phyloP scores from a whole-genome alignment of 495 filamentous ascomycete species.

The Tetracladium marchalianum region DNA sequence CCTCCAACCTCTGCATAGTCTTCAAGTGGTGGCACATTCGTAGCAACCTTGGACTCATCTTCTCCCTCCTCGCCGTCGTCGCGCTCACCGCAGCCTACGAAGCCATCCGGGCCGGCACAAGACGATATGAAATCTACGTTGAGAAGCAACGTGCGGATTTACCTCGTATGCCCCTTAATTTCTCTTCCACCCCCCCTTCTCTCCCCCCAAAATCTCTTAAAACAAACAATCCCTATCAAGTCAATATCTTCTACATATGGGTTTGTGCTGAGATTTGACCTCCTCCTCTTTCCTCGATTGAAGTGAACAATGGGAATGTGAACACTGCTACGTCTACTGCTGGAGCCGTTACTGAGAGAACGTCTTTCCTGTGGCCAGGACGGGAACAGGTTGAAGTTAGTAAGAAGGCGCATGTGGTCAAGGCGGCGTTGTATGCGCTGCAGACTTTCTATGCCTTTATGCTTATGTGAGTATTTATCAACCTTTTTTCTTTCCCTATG shows the following conservation, averaged over 20 bases:
- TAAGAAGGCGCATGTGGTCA: conserved; percentile 56
- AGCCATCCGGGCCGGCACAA: conserved; percentile 62
- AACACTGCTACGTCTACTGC: conserved; percentile 13
- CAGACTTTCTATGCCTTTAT: conserved; percentile 99
- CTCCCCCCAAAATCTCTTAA: too few species aligned
- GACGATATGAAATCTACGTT: conserved; percentile 63
- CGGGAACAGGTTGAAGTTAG: conserved; percentile 44
- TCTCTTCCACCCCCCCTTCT: conserved; percentile 1
- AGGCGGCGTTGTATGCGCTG: conserved; percentile 76
- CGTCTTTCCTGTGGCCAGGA: conserved; percentile 42
- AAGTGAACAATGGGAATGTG: neutral
- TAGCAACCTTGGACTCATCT: conserved; percentile 57
- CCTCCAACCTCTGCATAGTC: conserved; percentile 85
- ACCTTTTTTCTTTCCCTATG: neutral
- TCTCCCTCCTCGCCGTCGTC: conserved; percentile 74
- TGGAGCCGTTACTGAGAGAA: conserved; percentile 40
- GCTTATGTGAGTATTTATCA: conserved; percentile 75
- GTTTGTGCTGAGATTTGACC: neutral
- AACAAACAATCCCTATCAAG: too few species aligned
- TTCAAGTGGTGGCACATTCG: conserved; percentile 85
- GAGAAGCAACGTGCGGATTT: conserved; percentile 38
- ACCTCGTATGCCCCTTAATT: conserved; percentile 35
- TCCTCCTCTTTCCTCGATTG: too few species aligned
- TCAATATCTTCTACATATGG: too few species aligned
- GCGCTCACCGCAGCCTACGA: conserved; percentile 85